Conservation (phyloP, 2,329 filamentous ascomycete genomes). For the Aspergillus chevalieri region DNA sequence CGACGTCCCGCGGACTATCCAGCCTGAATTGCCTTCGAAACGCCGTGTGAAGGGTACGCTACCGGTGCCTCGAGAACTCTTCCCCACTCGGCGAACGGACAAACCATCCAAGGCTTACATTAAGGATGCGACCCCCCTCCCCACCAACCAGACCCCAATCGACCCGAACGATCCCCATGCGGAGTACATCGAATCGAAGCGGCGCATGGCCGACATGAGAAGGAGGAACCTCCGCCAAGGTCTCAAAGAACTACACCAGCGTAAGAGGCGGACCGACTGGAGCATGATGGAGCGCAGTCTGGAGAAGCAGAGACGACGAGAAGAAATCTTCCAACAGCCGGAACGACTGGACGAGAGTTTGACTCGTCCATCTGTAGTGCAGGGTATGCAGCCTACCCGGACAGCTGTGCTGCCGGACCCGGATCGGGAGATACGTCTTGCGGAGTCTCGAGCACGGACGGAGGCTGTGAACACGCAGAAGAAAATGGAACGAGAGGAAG, state of each 20-base stretch:
- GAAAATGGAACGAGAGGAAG: conserved; percentile 58
- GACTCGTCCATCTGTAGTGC: conserved; percentile 62
- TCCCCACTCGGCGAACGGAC: conserved; percentile 54
- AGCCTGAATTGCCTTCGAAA: conserved; percentile 53
- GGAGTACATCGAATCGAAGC: conserved; percentile 59
- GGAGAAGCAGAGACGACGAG: conserved; percentile 46
- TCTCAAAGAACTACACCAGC: conserved; percentile 61
- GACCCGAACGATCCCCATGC: conserved; percentile 37
- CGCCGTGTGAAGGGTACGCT: conserved; percentile 66
- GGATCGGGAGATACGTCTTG: conserved; percentile 50
- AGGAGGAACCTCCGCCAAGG: conserved; percentile 67
- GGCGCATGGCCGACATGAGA: conserved; percentile 64
- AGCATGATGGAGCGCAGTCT: conserved; percentile 37
- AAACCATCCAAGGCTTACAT: conserved; percentile 62
- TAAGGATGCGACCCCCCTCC: conserved; percentile 51
- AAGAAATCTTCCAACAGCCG: conserved; percentile 53
- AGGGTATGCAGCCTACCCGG: conserved; percentile 44
- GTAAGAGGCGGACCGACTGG: conserved; percentile 49
- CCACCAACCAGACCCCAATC: conserved; percentile 32
- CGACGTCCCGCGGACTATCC: conserved; percentile 69
- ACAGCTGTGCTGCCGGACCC: conserved; percentile 57
- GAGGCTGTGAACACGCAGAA: conserved; percentile 46
- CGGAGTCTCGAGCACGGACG: conserved; percentile 36
- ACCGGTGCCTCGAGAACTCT: conserved; percentile 75
- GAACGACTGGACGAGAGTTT: conserved; percentile 70